These are phyloP conservation scores for Colletotrichum simmondsii DNA, from an alignment of 2,329 filamentous ascomycete species.

Conservation along the genomic window DNA sequence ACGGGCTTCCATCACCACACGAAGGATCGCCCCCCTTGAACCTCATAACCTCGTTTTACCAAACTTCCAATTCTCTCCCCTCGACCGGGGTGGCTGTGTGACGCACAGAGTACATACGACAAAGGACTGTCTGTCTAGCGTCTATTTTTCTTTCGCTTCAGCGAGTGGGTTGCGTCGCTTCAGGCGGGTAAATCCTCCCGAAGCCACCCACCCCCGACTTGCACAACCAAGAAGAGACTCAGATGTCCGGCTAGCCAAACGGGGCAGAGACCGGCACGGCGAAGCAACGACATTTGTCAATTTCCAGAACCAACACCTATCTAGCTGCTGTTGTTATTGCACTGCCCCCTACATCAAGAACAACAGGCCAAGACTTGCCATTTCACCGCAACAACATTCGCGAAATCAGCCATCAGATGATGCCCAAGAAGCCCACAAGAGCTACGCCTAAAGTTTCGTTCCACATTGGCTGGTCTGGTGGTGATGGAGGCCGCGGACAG, in stretches of 20 bases:
- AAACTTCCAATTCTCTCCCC: not conserved
- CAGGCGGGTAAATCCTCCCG: conserved; percentile 8
- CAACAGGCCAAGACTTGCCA: not conserved
- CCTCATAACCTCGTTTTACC: not conserved
- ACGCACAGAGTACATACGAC: not conserved
- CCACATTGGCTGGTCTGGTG: not conserved
- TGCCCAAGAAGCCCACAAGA: not conserved
- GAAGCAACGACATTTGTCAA: not conserved
- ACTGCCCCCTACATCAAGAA: not conserved
- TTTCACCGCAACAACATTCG: not conserved
- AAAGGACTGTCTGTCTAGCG: not conserved
- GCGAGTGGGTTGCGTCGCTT: not conserved
- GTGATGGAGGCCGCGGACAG: not conserved
- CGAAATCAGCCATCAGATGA: not conserved
- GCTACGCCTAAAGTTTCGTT: not conserved
- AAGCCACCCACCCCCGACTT: not conserved
- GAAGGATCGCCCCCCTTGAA: conserved; percentile 8
- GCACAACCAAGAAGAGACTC: not conserved
- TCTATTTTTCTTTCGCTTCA: not conserved
- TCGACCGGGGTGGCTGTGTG: not conserved
- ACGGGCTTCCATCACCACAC: not conserved
- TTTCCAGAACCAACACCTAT: not conserved
- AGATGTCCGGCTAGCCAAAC: not conserved
- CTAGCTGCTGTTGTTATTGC: not conserved
- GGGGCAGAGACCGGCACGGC: not conserved